Conservation (phyloP, 1,284 basidiomycete genomes). For the Paramarasmius palmivorus region DNA sequence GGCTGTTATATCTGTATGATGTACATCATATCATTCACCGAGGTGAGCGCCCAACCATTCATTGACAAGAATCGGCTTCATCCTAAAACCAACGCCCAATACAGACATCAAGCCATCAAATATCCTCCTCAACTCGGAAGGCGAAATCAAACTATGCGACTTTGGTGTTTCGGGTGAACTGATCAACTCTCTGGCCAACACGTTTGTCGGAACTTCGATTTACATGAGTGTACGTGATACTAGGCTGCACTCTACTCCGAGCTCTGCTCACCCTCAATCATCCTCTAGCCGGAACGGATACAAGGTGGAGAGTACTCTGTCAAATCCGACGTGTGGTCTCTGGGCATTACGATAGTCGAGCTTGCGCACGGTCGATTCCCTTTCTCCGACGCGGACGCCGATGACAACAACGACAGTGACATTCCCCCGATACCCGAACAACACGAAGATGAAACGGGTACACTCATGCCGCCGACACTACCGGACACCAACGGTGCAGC, state of each 20-base stretch:
- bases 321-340: slow-evolving; percentile 97
- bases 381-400: slow-evolving; percentile 72
- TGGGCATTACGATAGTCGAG: slow-evolving; percentile 95
- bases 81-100: neutral
- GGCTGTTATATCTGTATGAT: slow-evolving; percentile 97
- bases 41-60: slow-evolving; percentile 51
- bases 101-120: slow-evolving; percentile 99
- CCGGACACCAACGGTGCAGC: neutral
- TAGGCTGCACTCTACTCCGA: slow-evolving; percentile 3
- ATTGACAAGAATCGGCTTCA: neutral
- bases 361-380: slow-evolving; percentile 91
- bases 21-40: slow-evolving; percentile 97
- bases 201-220: slow-evolving; percentile 96
- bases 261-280: no score
- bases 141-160: slow-evolving; percentile 98
- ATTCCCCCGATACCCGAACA: slow-evolving; percentile 38
- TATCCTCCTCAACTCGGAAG: slow-evolving; percentile 90
- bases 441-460: slow-evolving; percentile 32
- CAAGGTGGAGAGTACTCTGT: slow-evolving; percentile 97
- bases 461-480: slow-evolving; percentile 50
- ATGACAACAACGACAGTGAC: slow-evolving; percentile 63
- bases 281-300: slow-evolving; percentile 89
- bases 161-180: slow-evolving; percentile 99
- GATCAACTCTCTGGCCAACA: slow-evolving; percentile 98
- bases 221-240: slow-evolving; percentile 92